Conservation (phyloP, 345 rosid species). For the Camelina hispida region DNA sequence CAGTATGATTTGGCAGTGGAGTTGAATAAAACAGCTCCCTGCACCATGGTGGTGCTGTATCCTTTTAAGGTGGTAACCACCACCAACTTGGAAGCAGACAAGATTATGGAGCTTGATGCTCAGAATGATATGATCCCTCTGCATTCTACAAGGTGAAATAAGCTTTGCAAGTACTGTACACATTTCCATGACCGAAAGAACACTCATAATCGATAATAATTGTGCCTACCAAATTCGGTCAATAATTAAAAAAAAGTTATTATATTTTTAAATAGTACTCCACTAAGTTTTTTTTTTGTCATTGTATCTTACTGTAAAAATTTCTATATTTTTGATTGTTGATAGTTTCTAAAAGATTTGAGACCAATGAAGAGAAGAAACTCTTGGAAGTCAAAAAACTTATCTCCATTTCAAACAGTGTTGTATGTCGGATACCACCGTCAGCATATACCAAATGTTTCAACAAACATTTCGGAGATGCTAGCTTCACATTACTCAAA, state of each 20-base stretch:
- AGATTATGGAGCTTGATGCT: constrained; percentile 73
- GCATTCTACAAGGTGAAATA: constrained; percentile 78
- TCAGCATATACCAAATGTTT: too few species aligned
- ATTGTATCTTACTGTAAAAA: background rate
- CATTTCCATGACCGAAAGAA: constrained; percentile 33
- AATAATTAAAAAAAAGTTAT: background rate
- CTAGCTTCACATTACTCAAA: constrained; percentile 44
- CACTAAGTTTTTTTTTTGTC: background rate
- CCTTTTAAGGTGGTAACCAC: constrained; percentile 81
- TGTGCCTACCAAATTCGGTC: constrained; percentile 36
- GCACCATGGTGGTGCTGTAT: constrained; percentile 82
- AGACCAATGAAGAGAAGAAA: constrained; percentile 29
- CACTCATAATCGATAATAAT: constrained; percentile 32
- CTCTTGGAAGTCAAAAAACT: constrained; percentile 53
- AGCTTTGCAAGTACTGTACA: constrained; percentile 12
- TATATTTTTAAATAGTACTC: background rate
- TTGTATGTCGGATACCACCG: constrained; percentile 65
- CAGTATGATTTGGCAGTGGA: constrained; percentile 85
- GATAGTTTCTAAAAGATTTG: background rate
- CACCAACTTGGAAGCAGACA: constrained; percentile 70
- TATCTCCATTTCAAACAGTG: constrained; percentile 50
- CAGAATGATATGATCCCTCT: constrained; percentile 58
- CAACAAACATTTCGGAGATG: constrained; percentile 39
- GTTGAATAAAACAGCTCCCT: constrained; percentile 79
- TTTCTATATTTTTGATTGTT: too few species aligned